Evolutionary conservation across 2,329 filamentous ascomycete species (phyloP), one percentile per base, ranked within the genome.

Genomic region (Sphaerulina populicola): DNA sequence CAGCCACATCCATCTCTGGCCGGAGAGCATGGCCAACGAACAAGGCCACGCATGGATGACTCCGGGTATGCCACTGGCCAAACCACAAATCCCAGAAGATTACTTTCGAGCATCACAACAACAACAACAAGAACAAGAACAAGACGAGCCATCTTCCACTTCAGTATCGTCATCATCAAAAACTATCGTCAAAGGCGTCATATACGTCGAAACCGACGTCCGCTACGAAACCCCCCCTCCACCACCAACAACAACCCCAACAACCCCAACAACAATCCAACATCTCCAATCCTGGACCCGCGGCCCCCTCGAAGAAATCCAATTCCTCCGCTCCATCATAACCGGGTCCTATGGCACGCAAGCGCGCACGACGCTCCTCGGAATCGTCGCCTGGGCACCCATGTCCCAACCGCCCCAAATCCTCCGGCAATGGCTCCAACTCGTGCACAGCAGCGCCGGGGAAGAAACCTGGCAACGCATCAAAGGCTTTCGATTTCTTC

Each of bases 1-100:
- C 74, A 85, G 88, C 36, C 91, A 96, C 74, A 85, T 96, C 70
- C 90, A 96, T 72, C 81, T 96, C 64, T 95, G 82, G 74, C 86
- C 88, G 40, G 69, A 74, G 41, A 77, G 78, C 47, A 85, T 72
- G 42, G 66, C 67, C 2, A 68, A 91, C 29, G 65, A 85, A 47
- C 65, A 76, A 49, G 77, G 79, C 36, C 79, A 94, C 56, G 72
- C 79, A 52, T 95, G 88, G 89, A 79, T 80, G 71, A 76, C 68
- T 3, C 71, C 79, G 4, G 71, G 74, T 42, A 69, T 77, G 63
- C 75, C 80, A 4, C 74, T 94, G 45, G 75, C 78, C 44, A 76
- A 76, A 45, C 80, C 82, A 58, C 80, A 82, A 67, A 83, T 83
- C 1, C 56, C 66, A 7, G 47, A 57, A 33, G 60, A 66, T 49